Conservation (phyloP, 179 eudicot species). For the Beta macrorhiza region DNA sequence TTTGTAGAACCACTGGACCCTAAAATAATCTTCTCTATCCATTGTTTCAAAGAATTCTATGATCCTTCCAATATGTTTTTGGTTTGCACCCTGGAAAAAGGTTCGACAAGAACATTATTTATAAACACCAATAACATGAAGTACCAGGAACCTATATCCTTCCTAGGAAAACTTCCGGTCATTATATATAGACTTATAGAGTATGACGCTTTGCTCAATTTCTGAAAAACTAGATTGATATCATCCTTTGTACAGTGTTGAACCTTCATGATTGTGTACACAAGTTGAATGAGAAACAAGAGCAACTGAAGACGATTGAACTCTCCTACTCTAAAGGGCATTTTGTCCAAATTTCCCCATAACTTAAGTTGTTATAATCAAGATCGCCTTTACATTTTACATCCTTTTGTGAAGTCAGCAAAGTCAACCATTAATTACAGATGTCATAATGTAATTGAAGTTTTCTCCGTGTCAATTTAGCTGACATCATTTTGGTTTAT, state of each 20-base stretch:
- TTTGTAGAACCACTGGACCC: constrained; percentile 95
- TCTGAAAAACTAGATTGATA: not conserved
- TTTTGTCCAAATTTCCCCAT: too few relatives aligned
- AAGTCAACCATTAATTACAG: too few relatives aligned
- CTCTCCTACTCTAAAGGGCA: not conserved
- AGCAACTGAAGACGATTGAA: not conserved
- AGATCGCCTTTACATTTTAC: not conserved
- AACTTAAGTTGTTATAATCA: not conserved
- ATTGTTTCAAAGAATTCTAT: constrained; percentile 75
- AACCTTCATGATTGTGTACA: not conserved
- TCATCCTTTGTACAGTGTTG: not conserved
- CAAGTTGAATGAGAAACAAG: too few relatives aligned
- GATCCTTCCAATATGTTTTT: constrained; percentile 71
- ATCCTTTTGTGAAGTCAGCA: not conserved
- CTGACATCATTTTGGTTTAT: constrained; percentile 6
- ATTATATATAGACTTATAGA: not conserved
- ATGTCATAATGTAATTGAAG: not conserved
- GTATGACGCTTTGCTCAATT: not conserved
- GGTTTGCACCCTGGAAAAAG: constrained; percentile 60
- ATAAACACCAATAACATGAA: not conserved
- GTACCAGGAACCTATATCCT: not conserved
- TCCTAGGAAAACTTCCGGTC: too few relatives aligned
- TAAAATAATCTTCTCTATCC: constrained; percentile 68
- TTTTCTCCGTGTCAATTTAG: not conserved
- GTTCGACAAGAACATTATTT: not conserved